Evolutionary conservation across 1,284 basidiomycete genomes (phyloP), one percentile per base, ranked within the genome.

Genomic region (Ceratobasidium papillatum): DNA sequence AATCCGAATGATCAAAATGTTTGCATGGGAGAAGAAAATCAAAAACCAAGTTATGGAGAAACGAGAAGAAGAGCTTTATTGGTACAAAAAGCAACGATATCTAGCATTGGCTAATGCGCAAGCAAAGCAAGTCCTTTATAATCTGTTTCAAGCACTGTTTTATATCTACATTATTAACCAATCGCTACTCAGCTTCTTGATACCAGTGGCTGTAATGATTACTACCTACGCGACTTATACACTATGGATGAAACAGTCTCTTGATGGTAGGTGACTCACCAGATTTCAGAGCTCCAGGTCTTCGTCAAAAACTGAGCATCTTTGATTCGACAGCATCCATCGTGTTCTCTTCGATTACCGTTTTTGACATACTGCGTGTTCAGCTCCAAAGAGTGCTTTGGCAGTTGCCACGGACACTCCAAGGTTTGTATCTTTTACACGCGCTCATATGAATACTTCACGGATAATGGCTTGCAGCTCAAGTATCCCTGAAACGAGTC

Each of bases 31-130:
- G 47, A 51, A 63, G 36, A 76, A 75, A 30, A 41, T 76, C 32
- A 72, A 47, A n/a, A 45, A 47, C 30, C 74, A 56, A 34, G 69
- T 76, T 30, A 47, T 38, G 17, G 74, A 76, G 51, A 75, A 75
- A 66, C 54, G 76, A 27, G 59, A 76, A 19, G 74, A 66, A 32
- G 72, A 74, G 30, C 43, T 74, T 1, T 2, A 36, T 3, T 85
- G 82, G 78, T 78, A 87, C 32, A 84, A 82, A 80, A 84, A 81
- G 78, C 81, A 83, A 58, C 83, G 83, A 75, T 75, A 85, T 51
- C 78, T 85, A 32, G 83, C 82, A 64, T 78, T 85, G 61, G 75
- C 80, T 30, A 83, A 82, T 72, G 80, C 77, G 36, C 80, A 78
- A 62, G 76, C 84, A 77, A 85, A 84, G 83, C 85, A 59, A 34